These are phyloP conservation scores for Coniella lustricola DNA, from an alignment of 2,329 filamentous ascomycete genomes.

Conservation along the genomic window DNA sequence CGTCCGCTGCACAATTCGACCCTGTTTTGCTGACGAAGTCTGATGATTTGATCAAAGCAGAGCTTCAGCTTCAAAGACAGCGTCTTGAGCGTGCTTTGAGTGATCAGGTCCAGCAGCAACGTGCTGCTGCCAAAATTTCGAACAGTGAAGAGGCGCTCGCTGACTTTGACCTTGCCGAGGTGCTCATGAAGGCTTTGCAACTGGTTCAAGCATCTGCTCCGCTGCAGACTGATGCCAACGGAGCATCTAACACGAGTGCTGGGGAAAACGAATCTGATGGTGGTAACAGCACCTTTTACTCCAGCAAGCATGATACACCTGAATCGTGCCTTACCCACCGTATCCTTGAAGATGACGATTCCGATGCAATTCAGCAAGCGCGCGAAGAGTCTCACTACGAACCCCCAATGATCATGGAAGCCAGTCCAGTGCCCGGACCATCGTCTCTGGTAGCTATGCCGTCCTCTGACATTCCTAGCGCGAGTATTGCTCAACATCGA, in stretches of 20 bases:
- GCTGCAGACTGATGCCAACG: constrained; percentile 48
- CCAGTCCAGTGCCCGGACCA: constrained; percentile 16
- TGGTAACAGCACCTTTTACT: constrained; percentile 93
- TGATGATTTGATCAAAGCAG: constrained; percentile 73
- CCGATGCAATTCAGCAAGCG: constrained; percentile 29
- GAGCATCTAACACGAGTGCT: constrained; percentile 48
- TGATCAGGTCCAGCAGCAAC: constrained; percentile 66
- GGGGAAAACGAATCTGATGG: constrained; percentile 66
- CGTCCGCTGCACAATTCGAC: constrained; percentile 62
- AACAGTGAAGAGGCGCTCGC: constrained; percentile 45
- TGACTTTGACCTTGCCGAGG: constrained; percentile 65
- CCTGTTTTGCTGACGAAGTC: constrained; percentile 82
- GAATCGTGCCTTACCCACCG: constrained; percentile 43
- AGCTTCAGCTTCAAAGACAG: constrained; percentile 72
- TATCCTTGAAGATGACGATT: constrained; percentile 34
- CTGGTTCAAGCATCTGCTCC: constrained; percentile 62
- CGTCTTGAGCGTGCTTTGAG: constrained; percentile 70
- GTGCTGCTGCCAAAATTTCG: constrained; percentile 34
- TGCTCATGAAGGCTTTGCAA: constrained; percentile 63
- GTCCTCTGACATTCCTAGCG: constrained; percentile 5
- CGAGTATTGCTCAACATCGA: constrained; percentile 9
- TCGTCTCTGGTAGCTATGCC: constrained; percentile 12
- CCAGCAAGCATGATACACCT: constrained; percentile 80
- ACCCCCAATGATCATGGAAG: constrained; percentile 24
- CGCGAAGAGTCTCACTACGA: constrained; percentile 30